These are phyloP conservation scores for Penicillium mononematosum DNA, from an alignment of 495 filamentous ascomycete genomes.

Conservation along the genomic window DNA sequence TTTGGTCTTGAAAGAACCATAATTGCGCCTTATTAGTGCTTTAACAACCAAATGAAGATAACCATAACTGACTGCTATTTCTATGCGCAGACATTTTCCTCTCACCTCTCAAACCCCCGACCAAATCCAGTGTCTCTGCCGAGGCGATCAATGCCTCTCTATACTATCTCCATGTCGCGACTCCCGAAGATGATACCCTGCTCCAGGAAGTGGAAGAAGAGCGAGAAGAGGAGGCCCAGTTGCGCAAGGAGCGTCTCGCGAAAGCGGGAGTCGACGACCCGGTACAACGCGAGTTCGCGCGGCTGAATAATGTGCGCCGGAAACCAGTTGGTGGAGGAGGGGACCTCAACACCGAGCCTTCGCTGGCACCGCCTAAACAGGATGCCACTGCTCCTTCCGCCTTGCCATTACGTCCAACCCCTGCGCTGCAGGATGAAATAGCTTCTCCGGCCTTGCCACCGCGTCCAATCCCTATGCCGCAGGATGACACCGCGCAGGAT, in stretches of 20 bases:
- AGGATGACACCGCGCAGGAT: neutral
- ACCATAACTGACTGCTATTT: conserved; percentile 16
- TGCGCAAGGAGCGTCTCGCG: conserved; percentile 40
- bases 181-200: conserved; percentile 55
- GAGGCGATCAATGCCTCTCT: conserved; percentile 84
- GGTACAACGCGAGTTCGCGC: conserved; percentile 31
- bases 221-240: conserved; percentile 44
- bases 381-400: conserved; percentile 13
- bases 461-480: neutral
- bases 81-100: conserved; percentile 75
- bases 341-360: conserved; percentile 11
- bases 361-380: conserved; percentile 20
- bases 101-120: conserved; percentile 82
- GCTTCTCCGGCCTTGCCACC: neutral
- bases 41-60: conserved; percentile 14
- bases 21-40: conserved; percentile 1
- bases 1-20: neutral
- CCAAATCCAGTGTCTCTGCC: conserved; percentile 76
- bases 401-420: conserved; percentile 20
- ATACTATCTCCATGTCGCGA: conserved; percentile 85
- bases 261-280: conserved; percentile 27
- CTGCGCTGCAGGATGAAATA: conserved; percentile 9
- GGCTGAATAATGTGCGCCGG: conserved; percentile 43
- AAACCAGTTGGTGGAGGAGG: conserved; percentile 39
- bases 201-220: conserved; percentile 47